Base-by-base conservation (phyloP, 2,329 filamentous ascomycete species). In the Cladosporium sp. region DNA sequence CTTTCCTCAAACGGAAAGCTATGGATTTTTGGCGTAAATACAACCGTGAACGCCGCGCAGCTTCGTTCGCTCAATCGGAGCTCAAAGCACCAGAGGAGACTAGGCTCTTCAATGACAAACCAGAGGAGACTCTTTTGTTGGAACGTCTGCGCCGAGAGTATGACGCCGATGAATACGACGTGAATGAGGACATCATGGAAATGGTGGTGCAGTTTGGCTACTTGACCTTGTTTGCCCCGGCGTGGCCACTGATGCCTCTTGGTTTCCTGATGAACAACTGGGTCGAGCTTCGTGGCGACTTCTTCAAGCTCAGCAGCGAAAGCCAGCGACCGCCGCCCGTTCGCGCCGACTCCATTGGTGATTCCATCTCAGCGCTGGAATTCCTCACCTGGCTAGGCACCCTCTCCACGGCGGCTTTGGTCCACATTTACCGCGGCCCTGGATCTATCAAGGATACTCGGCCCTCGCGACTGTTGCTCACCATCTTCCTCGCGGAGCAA, bases 381-480 rank as follows among this genome's bases (percentile, higher is more conserved):
- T 94, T 97, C 66, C 74, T 97, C n/a, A 86, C 89, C 3, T 97
- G 93, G 93, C 75, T 96, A 18, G 93, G 93, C 32, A 93, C 86
- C 57, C 74, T 97, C 51, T 94, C 90, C 4, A 90, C 86, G 48
- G 83, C 90, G 0, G 89, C 91, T 0, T 80, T 97, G 40, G 86
- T 95, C 0, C 95, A 90, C 67, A 82, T 98, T 60, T 97, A 79
- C 45, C 85, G 86, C 30, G 78, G 78, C 12, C 83, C 85, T 0
- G 80, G 79, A 33, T 79, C 82, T 38, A 85, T 96, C 61, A 83
- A 81, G 47, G 84, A 77, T 12, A 48, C 45, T 2, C 45, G 45
- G 4, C 45, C 38, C 11, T 95, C 89, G 84, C 88, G 84, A 0
- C 73, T 96, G 2, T 77, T 98, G 6, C 73, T 95, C 15, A 82